These are phyloP conservation scores for Dacryopinax spathularia DNA, from an alignment of 768 basidiomycete species.

Conservation along the genomic window DNA sequence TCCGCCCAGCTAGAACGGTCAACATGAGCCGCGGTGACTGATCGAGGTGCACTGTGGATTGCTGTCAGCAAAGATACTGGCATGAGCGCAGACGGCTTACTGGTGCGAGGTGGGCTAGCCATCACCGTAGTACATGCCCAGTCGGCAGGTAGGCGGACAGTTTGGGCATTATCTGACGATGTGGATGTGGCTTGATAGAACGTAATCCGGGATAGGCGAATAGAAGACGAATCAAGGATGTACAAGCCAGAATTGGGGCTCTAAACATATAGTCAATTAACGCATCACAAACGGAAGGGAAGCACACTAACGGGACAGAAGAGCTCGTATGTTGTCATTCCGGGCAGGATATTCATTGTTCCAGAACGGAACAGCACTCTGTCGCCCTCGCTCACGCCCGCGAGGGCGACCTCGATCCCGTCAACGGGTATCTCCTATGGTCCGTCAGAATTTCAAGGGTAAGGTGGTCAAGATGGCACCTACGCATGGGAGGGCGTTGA, in stretches of 20 bases:
- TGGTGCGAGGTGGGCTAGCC: constrained; percentile 26
- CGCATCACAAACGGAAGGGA: neutral
- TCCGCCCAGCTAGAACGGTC: constrained; percentile 52
- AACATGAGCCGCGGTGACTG: constrained; percentile 40
- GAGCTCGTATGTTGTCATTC: constrained; percentile 42
- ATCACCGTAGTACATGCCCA: constrained; percentile 24
- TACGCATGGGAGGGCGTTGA: constrained; percentile 65
- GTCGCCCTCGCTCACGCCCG: constrained; percentile 44
- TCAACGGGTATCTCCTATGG: constrained; percentile 46
- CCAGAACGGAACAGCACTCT: constrained; percentile 41
- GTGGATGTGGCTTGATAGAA: constrained; percentile 40
- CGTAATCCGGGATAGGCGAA: constrained; percentile 46
- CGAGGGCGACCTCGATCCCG: constrained; percentile 44
- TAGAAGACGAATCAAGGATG: constrained; percentile 50
- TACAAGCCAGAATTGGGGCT: constrained; percentile 58
- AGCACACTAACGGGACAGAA: constrained; percentile 53
- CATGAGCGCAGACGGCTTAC: constrained; percentile 12
- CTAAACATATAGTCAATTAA: constrained; percentile 28
- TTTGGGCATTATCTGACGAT: neutral
- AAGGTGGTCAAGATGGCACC: constrained; percentile 20
- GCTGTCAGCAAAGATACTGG: neutral
- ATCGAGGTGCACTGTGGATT: constrained; percentile 48
- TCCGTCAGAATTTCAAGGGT: constrained; percentile 3
- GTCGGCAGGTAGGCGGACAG: neutral
- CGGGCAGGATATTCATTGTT: constrained; percentile 36